Percentiles rank a stretch among this genome's conserved stretches.
phyloP scores from a whole-genome alignment of 441 rosid species.

The Metrosideros polymorpha region DNA sequence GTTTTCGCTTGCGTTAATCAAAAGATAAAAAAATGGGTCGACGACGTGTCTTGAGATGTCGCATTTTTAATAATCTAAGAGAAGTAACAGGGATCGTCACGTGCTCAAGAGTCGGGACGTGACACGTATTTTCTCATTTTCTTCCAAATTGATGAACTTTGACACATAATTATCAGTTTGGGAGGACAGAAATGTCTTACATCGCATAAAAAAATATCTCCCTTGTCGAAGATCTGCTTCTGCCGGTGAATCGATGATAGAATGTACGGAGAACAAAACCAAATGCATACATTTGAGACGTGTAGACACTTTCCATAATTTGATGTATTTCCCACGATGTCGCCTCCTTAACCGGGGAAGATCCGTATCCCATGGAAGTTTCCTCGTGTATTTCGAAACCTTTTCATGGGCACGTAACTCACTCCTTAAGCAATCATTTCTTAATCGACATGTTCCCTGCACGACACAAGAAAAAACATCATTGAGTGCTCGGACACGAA shows the following conservation, averaged over 20 bases:
- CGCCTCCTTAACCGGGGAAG: background rate
- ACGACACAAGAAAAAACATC: background rate
- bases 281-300: background rate
- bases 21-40: too few relatives aligned
- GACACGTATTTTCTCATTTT: background rate
- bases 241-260: background rate
- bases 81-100: too few relatives aligned
- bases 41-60: too few relatives aligned
- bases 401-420: background rate
- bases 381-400: background rate
- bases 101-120: too few relatives aligned
- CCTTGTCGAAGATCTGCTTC: background rate
- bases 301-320: background rate
- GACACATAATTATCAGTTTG: background rate
- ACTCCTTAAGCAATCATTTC: background rate
- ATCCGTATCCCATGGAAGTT: background rate
- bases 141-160: background rate
- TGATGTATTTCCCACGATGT: background rate
- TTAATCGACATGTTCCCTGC: background rate
- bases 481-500: background rate
- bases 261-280: background rate
- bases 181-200: background rate
- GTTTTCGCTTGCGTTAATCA: too few relatives aligned
- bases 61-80: too few relatives aligned
- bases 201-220: background rate